These are phyloP conservation scores for Gossypium australe DNA, from an alignment of 345 rosid species.

Conservation along the genomic window DNA sequence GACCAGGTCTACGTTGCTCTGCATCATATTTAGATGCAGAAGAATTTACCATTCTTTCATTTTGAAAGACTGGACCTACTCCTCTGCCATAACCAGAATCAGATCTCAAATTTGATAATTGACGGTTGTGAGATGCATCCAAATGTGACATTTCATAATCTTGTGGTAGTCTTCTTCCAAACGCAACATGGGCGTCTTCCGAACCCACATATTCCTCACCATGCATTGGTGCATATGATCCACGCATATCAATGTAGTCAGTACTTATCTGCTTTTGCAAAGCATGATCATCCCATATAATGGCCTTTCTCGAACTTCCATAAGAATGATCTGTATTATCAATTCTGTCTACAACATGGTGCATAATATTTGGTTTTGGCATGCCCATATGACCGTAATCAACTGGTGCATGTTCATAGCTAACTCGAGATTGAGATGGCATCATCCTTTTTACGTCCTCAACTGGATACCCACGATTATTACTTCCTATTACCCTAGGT, in stretches of 20 bases:
- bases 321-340: slow-evolving; percentile 29
- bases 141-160: slow-evolving; percentile 25
- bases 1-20: slow-evolving; percentile 24
- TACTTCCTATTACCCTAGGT: slow-evolving; percentile 22
- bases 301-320: slow-evolving; percentile 28
- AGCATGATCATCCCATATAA: slow-evolving; percentile 24
- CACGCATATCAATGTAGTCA: slow-evolving; percentile 26
- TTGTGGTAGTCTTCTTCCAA: slow-evolving; percentile 28
- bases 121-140: slow-evolving; percentile 22
- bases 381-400: slow-evolving; percentile 30
- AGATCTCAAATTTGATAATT: slow-evolving; percentile 31
- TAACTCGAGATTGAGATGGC: slow-evolving; percentile 27
- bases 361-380: slow-evolving; percentile 29
- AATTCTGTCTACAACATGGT: slow-evolving; percentile 26
- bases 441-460: slow-evolving; percentile 25
- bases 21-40: slow-evolving; percentile 22
- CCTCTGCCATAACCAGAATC: slow-evolving; percentile 39
- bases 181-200: slow-evolving; percentile 24
- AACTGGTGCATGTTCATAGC: slow-evolving; percentile 26
- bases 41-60: slow-evolving; percentile 27
- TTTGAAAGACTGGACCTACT: slow-evolving; percentile 30
- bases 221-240: slow-evolving; percentile 30
- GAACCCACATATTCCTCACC: slow-evolving; percentile 28
- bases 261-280: slow-evolving; percentile 21
- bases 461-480: slow-evolving; percentile 29